Evolutionary conservation across 2,329 filamentous ascomycete genomes (phyloP).

Genomic region (Setomelanomma holmii): DNA sequence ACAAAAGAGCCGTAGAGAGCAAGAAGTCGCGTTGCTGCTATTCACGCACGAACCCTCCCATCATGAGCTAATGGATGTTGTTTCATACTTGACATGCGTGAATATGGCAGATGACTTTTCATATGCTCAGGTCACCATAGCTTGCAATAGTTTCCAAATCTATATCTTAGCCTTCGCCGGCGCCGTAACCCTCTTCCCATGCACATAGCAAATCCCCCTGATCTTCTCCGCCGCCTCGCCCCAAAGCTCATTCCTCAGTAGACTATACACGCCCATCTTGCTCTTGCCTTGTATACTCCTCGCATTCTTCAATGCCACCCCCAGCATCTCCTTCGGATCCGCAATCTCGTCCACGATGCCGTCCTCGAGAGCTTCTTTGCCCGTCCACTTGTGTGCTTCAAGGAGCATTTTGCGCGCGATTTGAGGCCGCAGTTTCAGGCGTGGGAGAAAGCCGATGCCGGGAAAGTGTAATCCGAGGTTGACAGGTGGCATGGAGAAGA

Average conservation of each 20-base stretch:
- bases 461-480: constrained; percentile 64
- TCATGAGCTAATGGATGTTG: no score
- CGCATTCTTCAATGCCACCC: constrained; percentile 56
- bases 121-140: no score
- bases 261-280: constrained; percentile 60
- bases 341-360: constrained; percentile 62
- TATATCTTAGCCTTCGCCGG: constrained; percentile 59
- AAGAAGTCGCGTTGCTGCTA: no score
- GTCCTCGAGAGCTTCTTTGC: constrained; percentile 58
- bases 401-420: constrained; percentile 64
- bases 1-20: no score
- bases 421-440: constrained; percentile 59
- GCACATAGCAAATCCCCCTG: constrained; percentile 61
- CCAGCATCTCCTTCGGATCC: constrained; percentile 56
- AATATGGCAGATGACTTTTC: no score
- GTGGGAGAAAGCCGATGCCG: constrained; percentile 61
- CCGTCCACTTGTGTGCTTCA: constrained; percentile 63
- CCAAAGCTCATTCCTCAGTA: constrained; percentile 61
- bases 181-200: constrained; percentile 53
- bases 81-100: no score
- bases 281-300: constrained; percentile 51
- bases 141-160: not conserved
- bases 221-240: constrained; percentile 61
- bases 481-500: constrained; percentile 56
- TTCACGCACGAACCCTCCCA: no score